Evolutionary conservation across 2,329 filamentous ascomycete species (phyloP), one percentile per base, ranked within the genome.

Genomic region (Microcera coccophila): DNA sequence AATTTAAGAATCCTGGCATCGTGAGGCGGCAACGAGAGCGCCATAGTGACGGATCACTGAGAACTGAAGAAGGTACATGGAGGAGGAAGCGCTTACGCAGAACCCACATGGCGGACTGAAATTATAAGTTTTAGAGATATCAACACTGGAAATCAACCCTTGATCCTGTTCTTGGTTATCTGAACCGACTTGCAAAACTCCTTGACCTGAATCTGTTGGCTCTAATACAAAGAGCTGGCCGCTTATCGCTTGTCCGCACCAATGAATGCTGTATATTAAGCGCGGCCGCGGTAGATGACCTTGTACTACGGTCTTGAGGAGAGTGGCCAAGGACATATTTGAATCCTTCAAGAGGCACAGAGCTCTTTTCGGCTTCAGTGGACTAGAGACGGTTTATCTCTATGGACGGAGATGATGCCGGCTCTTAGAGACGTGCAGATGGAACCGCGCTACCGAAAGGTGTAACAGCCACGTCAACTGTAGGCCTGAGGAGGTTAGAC

Each of bases 401-500:
- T n/a, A 39, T 39, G 40, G 41, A 46, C 37, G 38, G 36, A 43
- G 44, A 47, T 39, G 35, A 39, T 45, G 45, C 50, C 49, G 50
- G 55, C 55, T 55, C 55, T 58, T 58, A 58, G 38, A 48, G 44
- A 44, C 42, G 55, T 57, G 55, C 55, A 50, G 52, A 42, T 40
- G 36, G 20, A 31, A 20, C 29, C 15, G 42, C n/a, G 36, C 47
- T 44, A 58, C 52, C 58, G 55, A 55, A 50, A 36, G 45, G 34
- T 18, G 46, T 38, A 36, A 43, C 46, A 46, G 50, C 55, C 55
- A 57, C 55, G 50, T 53, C 29, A n/a, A 26, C n/a, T 26, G 22
- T 7, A 26, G 22, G 22, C 22, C 22, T n/a, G n/a, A 26, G 22
- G 12, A 26, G 22, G 22, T 26, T 26, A 26, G 22, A 12, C 22